Evolutionary conservation across 441 rosid genomes (phyloP).

Genomic region (Syzygium malaccense): DNA sequence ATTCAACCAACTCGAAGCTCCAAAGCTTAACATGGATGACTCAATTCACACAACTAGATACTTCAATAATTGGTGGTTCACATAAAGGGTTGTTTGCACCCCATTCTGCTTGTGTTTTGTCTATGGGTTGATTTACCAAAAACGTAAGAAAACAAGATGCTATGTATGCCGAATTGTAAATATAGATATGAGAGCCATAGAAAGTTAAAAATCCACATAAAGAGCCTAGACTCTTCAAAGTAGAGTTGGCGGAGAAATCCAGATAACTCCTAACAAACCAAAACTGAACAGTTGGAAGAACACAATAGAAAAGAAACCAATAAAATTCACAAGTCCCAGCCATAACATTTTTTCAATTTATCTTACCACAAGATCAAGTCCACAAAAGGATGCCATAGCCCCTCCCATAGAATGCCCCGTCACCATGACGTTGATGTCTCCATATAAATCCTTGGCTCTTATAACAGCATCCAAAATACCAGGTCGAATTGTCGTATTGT

Average conservation of each 20-base stretch:
- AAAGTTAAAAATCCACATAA: neutral
- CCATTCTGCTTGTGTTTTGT: neutral
- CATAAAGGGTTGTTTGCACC: neutral
- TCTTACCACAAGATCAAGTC: conserved; percentile 72
- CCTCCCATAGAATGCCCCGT: conserved; percentile 99
- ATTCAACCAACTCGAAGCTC: neutral
- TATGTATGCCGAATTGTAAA: neutral
- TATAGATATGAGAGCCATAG: neutral
- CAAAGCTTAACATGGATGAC: neutral
- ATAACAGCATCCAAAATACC: conserved; percentile 53
- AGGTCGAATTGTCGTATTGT: conserved; percentile 74
- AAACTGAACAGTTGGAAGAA: neutral
- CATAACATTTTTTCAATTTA: neutral
- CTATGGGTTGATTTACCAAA: neutral
- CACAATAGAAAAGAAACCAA: neutral
- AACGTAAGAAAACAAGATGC: neutral
- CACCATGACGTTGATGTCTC: conserved; percentile 56
- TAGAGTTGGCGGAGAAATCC: neutral
- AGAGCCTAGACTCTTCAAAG: neutral
- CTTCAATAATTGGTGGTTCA: neutral
- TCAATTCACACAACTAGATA: neutral
- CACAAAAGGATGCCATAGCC: conserved; percentile 92
- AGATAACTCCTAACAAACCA: neutral
- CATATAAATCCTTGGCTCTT: conserved; percentile 49
- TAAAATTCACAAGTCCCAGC: neutral